phyloP scores from a whole-genome alignment of 495 filamentous ascomycete genomes.

The Lasiosphaeria ovina region DNA sequence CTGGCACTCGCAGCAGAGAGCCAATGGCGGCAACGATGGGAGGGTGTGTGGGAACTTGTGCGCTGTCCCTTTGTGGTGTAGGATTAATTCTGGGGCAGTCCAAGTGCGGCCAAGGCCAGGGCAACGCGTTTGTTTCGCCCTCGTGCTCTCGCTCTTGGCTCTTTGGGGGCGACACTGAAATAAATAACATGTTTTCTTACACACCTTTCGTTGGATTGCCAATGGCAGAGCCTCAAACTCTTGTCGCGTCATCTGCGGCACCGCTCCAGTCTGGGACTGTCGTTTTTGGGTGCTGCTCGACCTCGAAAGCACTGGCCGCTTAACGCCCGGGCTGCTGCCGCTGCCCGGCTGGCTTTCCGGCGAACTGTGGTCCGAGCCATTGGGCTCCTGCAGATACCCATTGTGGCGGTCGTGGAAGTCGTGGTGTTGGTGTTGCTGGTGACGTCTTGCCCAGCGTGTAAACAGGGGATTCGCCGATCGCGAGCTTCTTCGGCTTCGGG shows the following conservation, averaged over 20 bases:
- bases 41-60: slow-evolving; percentile 3
- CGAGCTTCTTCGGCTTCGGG: slow-evolving; percentile 21
- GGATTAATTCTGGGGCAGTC: no score
- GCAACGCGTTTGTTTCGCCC: no score
- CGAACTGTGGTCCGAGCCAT: slow-evolving; percentile 10
- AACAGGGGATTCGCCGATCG: slow-evolving; percentile 29
- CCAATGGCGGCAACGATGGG: slow-evolving; percentile 22
- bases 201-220: slow-evolving; percentile 56
- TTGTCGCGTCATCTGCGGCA: slow-evolving; percentile 36
- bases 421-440: slow-evolving; percentile 30
- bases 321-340: slow-evolving; percentile 20
- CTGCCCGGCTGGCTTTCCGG: slow-evolving; percentile 22
- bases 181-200: slow-evolving; percentile 22
- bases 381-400: slow-evolving; percentile 14
- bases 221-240: slow-evolving; percentile 54
- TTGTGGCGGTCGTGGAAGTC: slow-evolving; percentile 6
- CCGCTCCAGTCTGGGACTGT: slow-evolving; percentile 20
- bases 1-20: slow-evolving; percentile 21
- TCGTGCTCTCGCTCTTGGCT: no score
- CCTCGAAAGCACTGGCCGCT: slow-evolving; percentile 24
- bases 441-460: slow-evolving; percentile 27
- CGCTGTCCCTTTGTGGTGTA: slow-evolving; percentile 6
- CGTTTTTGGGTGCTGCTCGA: slow-evolving; percentile 26
- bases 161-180: slow-evolving; percentile 7
- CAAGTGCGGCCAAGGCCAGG: no score